phyloP scores from a whole-genome alignment of 2,329 filamentous ascomycete species.

The Nothomitra cinnamomea region DNA sequence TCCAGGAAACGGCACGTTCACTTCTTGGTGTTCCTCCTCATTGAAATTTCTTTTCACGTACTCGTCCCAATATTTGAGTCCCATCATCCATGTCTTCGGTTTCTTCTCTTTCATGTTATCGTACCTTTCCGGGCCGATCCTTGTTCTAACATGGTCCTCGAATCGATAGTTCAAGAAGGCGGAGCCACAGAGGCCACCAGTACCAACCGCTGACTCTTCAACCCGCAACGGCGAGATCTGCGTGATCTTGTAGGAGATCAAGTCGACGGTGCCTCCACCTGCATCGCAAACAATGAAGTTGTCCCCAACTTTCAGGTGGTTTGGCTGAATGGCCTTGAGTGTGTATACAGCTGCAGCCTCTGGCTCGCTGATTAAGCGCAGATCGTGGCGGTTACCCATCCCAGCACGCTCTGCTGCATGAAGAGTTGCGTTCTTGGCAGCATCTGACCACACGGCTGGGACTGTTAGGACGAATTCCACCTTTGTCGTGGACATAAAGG shows the following conservation, averaged over 20 bases:
- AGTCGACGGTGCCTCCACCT: conserved; percentile 45
- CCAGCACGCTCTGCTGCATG: conserved; percentile 63
- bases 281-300: conserved; percentile 42
- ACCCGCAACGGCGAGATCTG: conserved; percentile 54
- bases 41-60: conserved; percentile 76
- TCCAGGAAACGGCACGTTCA: conserved; percentile 64
- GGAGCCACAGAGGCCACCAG: conserved; percentile 5
- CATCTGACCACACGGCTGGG: conserved; percentile 71
- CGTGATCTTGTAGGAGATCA: conserved; percentile 70
- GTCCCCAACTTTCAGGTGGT: conserved; percentile 50
- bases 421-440: conserved; percentile 68
- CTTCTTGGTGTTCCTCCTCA: conserved; percentile 58
- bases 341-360: conserved; percentile 70
- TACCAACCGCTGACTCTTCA: conserved; percentile 68
- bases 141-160: conserved; percentile 32
- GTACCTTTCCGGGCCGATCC: conserved; percentile 50
- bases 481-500: conserved; percentile 59
- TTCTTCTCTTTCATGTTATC: conserved; percentile 64
- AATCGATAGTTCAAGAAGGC: conserved; percentile 6
- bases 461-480: conserved; percentile 69
- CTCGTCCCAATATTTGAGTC: conserved; percentile 63
- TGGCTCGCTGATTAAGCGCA: conserved; percentile 67
- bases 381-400: conserved; percentile 48
- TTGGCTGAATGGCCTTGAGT: conserved; percentile 61
- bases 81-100: conserved; percentile 57